These are phyloP conservation scores for Paraphoma chrysanthemicola DNA, from an alignment of 2,329 filamentous ascomycete species.

Conservation along the genomic window DNA sequence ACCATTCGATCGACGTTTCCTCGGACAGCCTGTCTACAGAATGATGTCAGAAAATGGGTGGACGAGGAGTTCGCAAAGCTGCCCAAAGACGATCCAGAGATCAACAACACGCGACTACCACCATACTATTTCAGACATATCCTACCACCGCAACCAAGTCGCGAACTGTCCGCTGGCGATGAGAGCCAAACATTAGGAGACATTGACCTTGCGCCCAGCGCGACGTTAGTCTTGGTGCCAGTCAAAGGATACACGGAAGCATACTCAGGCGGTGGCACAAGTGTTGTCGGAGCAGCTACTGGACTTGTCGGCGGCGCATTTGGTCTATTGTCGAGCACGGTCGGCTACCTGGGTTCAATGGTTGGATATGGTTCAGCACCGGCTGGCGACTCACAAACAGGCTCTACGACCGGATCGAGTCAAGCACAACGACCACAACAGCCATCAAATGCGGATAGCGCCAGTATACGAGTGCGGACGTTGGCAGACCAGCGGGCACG, in stretches of 20 bases:
- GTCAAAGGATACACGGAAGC: constrained; percentile 67
- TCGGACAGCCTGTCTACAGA: constrained; percentile 66
- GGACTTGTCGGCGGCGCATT: constrained; percentile 44
- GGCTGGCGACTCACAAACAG: constrained; percentile 9
- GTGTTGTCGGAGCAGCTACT: constrained; percentile 38
- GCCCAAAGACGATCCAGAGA: constrained; percentile 27
- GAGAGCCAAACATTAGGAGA: constrained; percentile 73
- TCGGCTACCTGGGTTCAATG: constrained; percentile 40
- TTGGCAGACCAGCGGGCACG: constrained; percentile 58
- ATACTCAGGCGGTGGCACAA: constrained; percentile 54
- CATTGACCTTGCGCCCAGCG: constrained; percentile 77
- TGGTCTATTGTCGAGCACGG: constrained; percentile 42
- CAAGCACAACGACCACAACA: constrained; percentile 11
- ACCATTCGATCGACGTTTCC: constrained; percentile 77
- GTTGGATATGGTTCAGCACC: constrained; percentile 30
- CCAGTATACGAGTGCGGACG: constrained; percentile 50
- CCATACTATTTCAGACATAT: constrained; percentile 88
- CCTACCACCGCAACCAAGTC: constrained; percentile 77
- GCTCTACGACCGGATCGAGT: constrained; percentile 16
- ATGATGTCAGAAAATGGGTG: constrained; percentile 78
- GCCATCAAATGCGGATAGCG: constrained; percentile 18
- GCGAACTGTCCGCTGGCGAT: constrained; percentile 75
- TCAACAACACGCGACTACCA: constrained; percentile 35
- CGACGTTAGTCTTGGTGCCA: constrained; percentile 82
- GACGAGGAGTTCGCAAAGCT: constrained; percentile 55